These are phyloP conservation scores for Cryphonectria japonica DNA, from an alignment of 2,329 filamentous ascomycete species.

Conservation along the genomic window DNA sequence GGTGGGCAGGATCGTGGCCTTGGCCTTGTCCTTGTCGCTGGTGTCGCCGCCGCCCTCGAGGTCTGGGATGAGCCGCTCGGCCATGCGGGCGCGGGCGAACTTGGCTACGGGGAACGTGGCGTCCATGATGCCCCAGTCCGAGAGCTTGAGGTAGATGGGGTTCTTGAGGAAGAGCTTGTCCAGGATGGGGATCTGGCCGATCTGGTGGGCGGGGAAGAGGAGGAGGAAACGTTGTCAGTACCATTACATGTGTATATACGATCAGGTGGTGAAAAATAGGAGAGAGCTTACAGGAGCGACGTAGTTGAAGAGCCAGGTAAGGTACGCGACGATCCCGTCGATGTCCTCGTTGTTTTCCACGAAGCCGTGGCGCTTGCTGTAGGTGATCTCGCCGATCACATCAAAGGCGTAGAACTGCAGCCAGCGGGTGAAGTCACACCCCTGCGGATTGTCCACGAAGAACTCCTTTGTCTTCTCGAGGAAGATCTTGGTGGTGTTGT, in stretches of 20 bases:
- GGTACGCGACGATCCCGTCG: slow-evolving; percentile 71
- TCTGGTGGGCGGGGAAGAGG: slow-evolving; percentile 40
- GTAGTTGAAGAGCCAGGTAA: slow-evolving; percentile 69
- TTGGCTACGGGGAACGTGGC: slow-evolving; percentile 72
- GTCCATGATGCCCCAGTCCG: slow-evolving; percentile 68
- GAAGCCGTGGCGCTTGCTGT: slow-evolving; percentile 75
- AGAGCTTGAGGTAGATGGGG: slow-evolving; percentile 69
- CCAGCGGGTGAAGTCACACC: slow-evolving; percentile 72
- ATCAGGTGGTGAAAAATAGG: background rate
- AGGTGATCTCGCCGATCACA: slow-evolving; percentile 78
- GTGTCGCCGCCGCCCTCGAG: slow-evolving; percentile 35
- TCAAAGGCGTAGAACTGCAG: slow-evolving; percentile 83
- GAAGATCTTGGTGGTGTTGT: slow-evolving; percentile 74
- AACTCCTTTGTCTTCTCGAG: slow-evolving; percentile 63
- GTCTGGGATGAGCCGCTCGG: slow-evolving; percentile 60
- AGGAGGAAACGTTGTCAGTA: slow-evolving; percentile 13
- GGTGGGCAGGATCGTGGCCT: slow-evolving; percentile 45
- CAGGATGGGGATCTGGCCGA: slow-evolving; percentile 74
- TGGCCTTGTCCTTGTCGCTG: slow-evolving; percentile 23
- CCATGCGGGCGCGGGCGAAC: slow-evolving; percentile 72
- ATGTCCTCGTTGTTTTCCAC: slow-evolving; percentile 75
- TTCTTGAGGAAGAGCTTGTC: slow-evolving; percentile 76
- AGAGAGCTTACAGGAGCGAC: slow-evolving; percentile 63
- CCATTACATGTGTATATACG: background rate
- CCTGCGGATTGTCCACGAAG: slow-evolving; percentile 49